Evolutionary conservation across 2,329 filamentous ascomycete genomes (phyloP), one percentile per base, ranked within the genome.

Genomic region (Fusarium bulbicola): DNA sequence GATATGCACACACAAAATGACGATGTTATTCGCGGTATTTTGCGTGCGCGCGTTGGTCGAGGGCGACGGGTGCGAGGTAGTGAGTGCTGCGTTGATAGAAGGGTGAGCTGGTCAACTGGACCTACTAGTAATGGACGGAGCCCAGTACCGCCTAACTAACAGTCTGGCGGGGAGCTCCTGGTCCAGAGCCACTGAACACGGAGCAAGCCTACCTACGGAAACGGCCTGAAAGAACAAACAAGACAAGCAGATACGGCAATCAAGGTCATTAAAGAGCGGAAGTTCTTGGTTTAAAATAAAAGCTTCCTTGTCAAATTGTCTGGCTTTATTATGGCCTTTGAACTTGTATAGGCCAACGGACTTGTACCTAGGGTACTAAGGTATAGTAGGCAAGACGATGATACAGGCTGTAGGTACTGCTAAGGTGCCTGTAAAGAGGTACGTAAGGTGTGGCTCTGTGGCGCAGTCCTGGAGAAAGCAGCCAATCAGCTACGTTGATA

Each of bases 21-120:
- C 10, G 57, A 46, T 32, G 62, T 26, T 58, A 50, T 47, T 62
- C 54, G 66, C 37, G 36, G 45, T 58, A 45, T 30, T 18, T 68
- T 46, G 65, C 56, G 66, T 59, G 65, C 57, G 60, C 57, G 47
- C 54, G 66, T 62, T 46, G 52, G 42, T 42, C n/a, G 32, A 63
- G 37, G 24, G 16, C 26, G 37, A 42, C 50, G 26, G 37, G 63
- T 34, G 50, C 16, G 46, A 67, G 47, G 39, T 49, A 46, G 60
- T 63, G 39, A 46, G 60, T 63, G 39, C 65, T 58, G 32, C 49
- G 54, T 62, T 50, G 45, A 56, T 49, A 56, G 57, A 61, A 61
- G 70, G 42, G 66, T 70, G 70, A 73, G 70, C 66, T 73, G 69
- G 70, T 56, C 50, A 68, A 64, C 36, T 67, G 43, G 37, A 50